These are phyloP conservation scores for Candida ponderosae DNA, from an alignment of 805 yeast species.

Conservation along the genomic window DNA sequence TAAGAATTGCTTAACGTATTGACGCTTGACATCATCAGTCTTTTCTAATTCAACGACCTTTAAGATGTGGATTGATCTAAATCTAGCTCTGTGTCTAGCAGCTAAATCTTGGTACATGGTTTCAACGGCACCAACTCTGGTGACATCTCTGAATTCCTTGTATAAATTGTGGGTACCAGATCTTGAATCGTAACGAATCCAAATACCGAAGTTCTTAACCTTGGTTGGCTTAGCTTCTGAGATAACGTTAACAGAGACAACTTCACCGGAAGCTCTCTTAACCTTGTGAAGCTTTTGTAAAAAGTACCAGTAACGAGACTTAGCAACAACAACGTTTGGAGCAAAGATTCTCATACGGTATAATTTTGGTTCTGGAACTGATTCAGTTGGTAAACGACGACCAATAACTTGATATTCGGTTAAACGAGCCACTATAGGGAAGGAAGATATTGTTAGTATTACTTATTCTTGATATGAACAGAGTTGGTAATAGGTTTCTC, in stretches of 20 bases:
- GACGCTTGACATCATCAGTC: constrained; percentile 98
- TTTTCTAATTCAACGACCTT: constrained; percentile 98
- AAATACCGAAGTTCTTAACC: constrained; percentile 99
- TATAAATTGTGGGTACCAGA: constrained; percentile 99
- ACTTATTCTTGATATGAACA: not conserved
- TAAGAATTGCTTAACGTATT: constrained; percentile 96
- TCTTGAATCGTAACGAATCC: constrained; percentile 99
- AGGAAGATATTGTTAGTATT: constrained; percentile 5
- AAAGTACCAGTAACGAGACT: constrained; percentile 99
- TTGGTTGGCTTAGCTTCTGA: constrained; percentile 95
- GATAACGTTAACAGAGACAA: constrained; percentile 87
- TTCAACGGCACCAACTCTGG: constrained; percentile 99
- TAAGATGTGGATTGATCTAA: constrained; percentile 98
- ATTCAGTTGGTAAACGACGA: constrained; percentile 99
- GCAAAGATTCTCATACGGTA: constrained; percentile 99
- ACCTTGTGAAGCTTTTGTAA: constrained; percentile 98
- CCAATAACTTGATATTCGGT: constrained; percentile 99
- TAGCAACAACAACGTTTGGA: constrained; percentile 97
- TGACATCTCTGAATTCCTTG: constrained; percentile 99
- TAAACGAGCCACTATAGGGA: constrained; percentile 76
- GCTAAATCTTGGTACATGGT: constrained; percentile 99
- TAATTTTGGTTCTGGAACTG: constrained; percentile 99
- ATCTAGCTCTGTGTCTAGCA: constrained; percentile 99
- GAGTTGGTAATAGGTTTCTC: not conserved
- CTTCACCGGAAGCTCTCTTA: constrained; percentile 99